Conservation (phyloP, 2,329 filamentous ascomycete species). For the Chalaropsis thielavioides region DNA sequence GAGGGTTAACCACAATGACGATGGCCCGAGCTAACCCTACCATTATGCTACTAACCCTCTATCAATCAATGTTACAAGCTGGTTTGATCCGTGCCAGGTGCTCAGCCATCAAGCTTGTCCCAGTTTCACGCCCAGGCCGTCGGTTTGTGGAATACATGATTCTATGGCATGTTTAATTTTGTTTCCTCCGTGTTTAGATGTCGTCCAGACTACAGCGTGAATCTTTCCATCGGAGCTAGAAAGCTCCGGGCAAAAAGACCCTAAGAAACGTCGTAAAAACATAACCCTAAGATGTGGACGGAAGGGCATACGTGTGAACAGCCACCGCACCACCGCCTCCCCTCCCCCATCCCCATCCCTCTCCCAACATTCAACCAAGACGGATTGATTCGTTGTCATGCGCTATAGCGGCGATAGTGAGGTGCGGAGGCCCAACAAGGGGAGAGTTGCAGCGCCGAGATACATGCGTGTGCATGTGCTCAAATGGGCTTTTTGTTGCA, state of each 20-base stretch:
- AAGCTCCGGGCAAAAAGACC: neutral
- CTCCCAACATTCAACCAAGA: neutral
- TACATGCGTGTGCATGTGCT: neutral
- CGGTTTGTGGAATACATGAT: neutral
- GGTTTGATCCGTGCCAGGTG: neutral
- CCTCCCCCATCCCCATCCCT: neutral
- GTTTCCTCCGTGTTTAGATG: constrained; percentile 1
- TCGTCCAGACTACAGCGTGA: neutral
- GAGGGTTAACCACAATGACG: too few species aligned
- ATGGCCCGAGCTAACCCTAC: neutral
- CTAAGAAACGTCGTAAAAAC: neutral
- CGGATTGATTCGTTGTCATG: neutral
- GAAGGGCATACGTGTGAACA: neutral
- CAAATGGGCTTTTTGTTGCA: neutral
- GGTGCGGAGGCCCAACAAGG: neutral
- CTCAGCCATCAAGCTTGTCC: neutral
- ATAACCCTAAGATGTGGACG: neutral
- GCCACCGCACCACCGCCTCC: neutral
- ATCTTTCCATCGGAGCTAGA: neutral
- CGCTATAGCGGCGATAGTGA: neutral
- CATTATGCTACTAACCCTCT: neutral
- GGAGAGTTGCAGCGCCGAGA: neutral
- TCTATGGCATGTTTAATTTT: neutral
- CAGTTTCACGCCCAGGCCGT: neutral
- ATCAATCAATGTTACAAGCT: neutral